Conservation (phyloP, 805 yeast species). For the Candida pini region DNA sequence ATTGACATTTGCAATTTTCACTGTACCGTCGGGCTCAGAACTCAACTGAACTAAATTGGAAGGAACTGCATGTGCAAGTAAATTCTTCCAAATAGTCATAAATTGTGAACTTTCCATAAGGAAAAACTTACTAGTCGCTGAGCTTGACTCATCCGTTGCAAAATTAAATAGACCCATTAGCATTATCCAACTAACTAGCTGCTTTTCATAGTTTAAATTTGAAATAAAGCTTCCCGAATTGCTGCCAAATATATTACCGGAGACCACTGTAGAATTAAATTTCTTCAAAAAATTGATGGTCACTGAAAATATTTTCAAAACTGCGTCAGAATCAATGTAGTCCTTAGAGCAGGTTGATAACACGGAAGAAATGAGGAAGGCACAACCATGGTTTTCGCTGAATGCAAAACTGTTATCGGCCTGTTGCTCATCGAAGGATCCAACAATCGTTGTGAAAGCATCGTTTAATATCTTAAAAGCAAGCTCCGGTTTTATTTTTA, state of each 20-base stretch:
- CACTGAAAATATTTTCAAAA: conserved; percentile 25
- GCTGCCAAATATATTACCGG: conserved; percentile 28
- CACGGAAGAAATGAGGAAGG: conserved; percentile 28
- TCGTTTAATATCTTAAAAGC: conserved; percentile 27
- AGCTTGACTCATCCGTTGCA: conserved; percentile 23
- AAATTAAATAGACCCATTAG: conserved; percentile 60
- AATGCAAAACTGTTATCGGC: conserved; percentile 17
- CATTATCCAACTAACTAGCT: conserved; percentile 54
- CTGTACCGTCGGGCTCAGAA: conserved; percentile 24
- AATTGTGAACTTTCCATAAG: conserved; percentile 54
- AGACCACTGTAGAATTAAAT: conserved; percentile 31
- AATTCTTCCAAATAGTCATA: conserved; percentile 57
- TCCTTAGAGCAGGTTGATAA: conserved; percentile 26
- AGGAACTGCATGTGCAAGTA: conserved; percentile 45
- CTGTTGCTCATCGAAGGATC: conserved; percentile 30
- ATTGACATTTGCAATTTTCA: conserved; percentile 28
- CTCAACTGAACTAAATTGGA: conserved; percentile 31
- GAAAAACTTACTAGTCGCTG: conserved; percentile 43
- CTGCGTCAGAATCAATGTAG: conserved; percentile 27
- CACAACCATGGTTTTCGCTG: conserved; percentile 27
- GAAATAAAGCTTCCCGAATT: conserved; percentile 24
- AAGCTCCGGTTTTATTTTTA: conserved; percentile 31
- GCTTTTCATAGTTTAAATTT: conserved; percentile 30
- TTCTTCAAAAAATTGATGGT: conserved; percentile 26
- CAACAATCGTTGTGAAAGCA: conserved; percentile 29